Evolutionary conservation across 2,329 filamentous ascomycete species (phyloP).

Genomic region (Leptographium wingfieldii): DNA sequence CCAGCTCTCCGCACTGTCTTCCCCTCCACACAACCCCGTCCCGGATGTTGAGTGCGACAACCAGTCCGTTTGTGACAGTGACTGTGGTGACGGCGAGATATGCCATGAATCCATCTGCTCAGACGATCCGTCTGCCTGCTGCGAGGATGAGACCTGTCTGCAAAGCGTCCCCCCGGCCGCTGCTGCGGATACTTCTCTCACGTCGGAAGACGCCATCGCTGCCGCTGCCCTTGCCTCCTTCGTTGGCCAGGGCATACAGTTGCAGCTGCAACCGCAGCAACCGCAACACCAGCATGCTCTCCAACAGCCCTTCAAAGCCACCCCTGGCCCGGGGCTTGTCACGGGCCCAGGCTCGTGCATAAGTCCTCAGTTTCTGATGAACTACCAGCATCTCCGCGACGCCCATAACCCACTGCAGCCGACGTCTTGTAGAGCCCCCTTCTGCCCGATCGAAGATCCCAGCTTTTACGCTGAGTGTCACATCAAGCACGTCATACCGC

Average conservation of each 20-base stretch:
- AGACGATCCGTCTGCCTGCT: slow-evolving; percentile 11
- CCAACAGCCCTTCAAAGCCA: not conserved
- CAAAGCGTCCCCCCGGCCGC: not conserved
- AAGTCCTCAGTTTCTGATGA: slow-evolving; percentile 13
- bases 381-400: slow-evolving; percentile 12
- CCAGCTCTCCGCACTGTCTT: slow-evolving; percentile 9
- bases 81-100: slow-evolving; percentile 11
- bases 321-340: not conserved
- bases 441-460: slow-evolving; percentile 13
- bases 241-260: slow-evolving; percentile 1
- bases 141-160: slow-evolving; percentile 12
- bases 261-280: not conserved
- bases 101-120: slow-evolving; percentile 12
- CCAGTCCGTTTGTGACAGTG: slow-evolving; percentile 11
- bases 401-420: slow-evolving; percentile 12
- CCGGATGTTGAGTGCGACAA: slow-evolving; percentile 2
- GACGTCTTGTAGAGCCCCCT: slow-evolving; percentile 6
- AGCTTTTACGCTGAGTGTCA: slow-evolving; percentile 14
- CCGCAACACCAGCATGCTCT: not conserved
- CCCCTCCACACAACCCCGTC: not conserved
- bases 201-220: slow-evolving; percentile 12
- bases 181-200: not conserved
- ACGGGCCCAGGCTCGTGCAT: slow-evolving; percentile 10
- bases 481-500: slow-evolving; percentile 5
- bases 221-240: slow-evolving; percentile 11